phyloP scores from a whole-genome alignment of 1,139 yeast genomes.

The Geotrichum fermentans region DNA sequence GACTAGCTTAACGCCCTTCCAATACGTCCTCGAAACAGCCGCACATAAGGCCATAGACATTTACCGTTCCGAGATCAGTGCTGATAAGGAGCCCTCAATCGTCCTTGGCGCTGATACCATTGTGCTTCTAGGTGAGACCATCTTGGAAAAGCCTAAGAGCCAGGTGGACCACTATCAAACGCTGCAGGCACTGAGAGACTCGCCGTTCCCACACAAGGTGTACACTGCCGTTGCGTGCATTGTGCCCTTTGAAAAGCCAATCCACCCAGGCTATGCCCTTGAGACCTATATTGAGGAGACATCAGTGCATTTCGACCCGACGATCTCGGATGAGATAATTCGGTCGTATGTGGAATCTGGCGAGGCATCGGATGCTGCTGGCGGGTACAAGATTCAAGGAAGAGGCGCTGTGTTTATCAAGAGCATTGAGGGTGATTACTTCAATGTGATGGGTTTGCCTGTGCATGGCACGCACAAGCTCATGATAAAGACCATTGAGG shows the following conservation, averaged over 20 bases:
- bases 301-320: conserved; percentile 45
- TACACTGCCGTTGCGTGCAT: conserved; percentile 63
- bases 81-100: conserved; percentile 41
- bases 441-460: conserved; percentile 89
- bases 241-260: conserved; percentile 41
- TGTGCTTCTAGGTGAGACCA: conserved; percentile 49
- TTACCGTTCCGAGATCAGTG: conserved; percentile 41
- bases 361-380: conserved; percentile 83
- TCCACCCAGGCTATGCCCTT: conserved; percentile 40
- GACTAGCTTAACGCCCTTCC: conserved; percentile 43
- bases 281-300: conserved; percentile 45
- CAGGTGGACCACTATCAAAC: conserved; percentile 47
- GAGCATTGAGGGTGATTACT: conserved; percentile 70
- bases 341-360: conserved; percentile 58
- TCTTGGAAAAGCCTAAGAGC: conserved; percentile 73
- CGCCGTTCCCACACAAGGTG: conserved; percentile 47
- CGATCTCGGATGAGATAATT: conserved; percentile 50
- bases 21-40: conserved; percentile 71
- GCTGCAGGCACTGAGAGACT: conserved; percentile 47
- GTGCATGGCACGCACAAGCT: conserved; percentile 51
- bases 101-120: conserved; percentile 83
- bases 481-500: conserved; percentile 36
- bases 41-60: conserved; percentile 60
- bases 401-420: conserved; percentile 60
- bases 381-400: conserved; percentile 86